These are phyloP conservation scores for Epichloe festucae DNA, from an alignment of 2,329 filamentous ascomycete genomes.

Conservation along the genomic window DNA sequence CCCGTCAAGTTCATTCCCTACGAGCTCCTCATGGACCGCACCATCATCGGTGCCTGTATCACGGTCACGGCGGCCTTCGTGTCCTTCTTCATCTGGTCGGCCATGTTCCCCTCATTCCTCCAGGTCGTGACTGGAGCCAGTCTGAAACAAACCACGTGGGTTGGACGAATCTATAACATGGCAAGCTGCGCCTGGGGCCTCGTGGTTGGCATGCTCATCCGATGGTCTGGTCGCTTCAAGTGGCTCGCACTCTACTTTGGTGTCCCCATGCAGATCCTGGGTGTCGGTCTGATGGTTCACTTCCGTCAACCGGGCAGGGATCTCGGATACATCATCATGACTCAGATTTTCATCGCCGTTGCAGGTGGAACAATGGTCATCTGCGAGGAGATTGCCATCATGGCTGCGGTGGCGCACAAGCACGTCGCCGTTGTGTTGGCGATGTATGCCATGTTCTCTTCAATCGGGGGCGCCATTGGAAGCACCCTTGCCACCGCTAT, in stretches of 20 bases:
- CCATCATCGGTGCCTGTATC: constrained; percentile 37
- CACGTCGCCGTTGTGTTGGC: constrained; percentile 38
- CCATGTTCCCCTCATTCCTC: constrained; percentile 43
- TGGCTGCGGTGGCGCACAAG: constrained; percentile 40
- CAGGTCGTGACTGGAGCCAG: constrained; percentile 34
- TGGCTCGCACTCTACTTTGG: constrained; percentile 27
- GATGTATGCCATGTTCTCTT: constrained; percentile 30
- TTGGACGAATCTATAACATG: constrained; percentile 33
- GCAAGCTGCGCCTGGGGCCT: constrained; percentile 37
- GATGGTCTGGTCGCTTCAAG: constrained; percentile 34
- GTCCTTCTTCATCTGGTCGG: constrained; percentile 39
- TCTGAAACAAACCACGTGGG: constrained; percentile 32
- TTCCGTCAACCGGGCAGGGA: constrained; percentile 25
- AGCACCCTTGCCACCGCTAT: constrained; percentile 28
- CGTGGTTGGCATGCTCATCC: constrained; percentile 33
- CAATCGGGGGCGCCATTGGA: constrained; percentile 32
- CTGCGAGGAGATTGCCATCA: constrained; percentile 43
- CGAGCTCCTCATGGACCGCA: constrained; percentile 35
- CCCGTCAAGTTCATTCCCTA: constrained; percentile 43
- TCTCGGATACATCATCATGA: constrained; percentile 36
- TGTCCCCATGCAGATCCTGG: constrained; percentile 41
- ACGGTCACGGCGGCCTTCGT: constrained; percentile 31
- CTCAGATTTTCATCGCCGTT: constrained; percentile 40
- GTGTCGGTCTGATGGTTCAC: constrained; percentile 27
- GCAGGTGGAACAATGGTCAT: constrained; percentile 41